Evolutionary conservation across 306 rosid genomes (phyloP).

Genomic region (Dalbergia oliveri): DNA sequence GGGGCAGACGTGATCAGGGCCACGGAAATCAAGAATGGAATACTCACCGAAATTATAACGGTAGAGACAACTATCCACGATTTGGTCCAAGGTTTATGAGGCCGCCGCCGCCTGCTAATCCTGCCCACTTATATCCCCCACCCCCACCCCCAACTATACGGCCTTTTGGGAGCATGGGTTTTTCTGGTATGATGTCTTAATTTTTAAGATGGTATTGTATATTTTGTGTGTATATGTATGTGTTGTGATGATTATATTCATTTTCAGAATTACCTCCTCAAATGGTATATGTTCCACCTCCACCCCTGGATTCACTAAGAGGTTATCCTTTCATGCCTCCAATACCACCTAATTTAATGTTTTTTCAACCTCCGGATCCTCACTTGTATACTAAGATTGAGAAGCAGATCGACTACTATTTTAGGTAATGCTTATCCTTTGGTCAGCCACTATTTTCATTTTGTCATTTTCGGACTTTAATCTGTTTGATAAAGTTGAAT

Average conservation of each 20-base stretch:
- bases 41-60: slow-evolving; percentile 61
- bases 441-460: neutral
- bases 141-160: slow-evolving; percentile 51
- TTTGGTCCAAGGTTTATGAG: slow-evolving; percentile 56
- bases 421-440: slow-evolving; percentile 66
- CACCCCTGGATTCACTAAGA: slow-evolving; percentile 60
- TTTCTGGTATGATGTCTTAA: slow-evolving; percentile 61
- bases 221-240: neutral
- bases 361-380: slow-evolving; percentile 57
- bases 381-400: slow-evolving; percentile 70
- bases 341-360: slow-evolving; percentile 57
- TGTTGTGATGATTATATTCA: slow-evolving; percentile 42
- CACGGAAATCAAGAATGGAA: slow-evolving; percentile 87
- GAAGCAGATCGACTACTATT: slow-evolving; percentile 88
- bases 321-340: slow-evolving; percentile 63
- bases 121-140: slow-evolving; percentile 54
- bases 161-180: slow-evolving; percentile 63
- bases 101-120: slow-evolving; percentile 62
- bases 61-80: slow-evolving; percentile 72
- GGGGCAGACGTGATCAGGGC: slow-evolving; percentile 79
- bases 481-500: slow-evolving; percentile 33
- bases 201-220: neutral
- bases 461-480: slow-evolving; percentile 32
- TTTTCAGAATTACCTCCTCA: slow-evolving; percentile 66
- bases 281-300: slow-evolving; percentile 63